These are phyloP conservation scores for Eragrostis nindensis DNA, from an alignment of 176 grass and related monocot species.

Conservation along the genomic window DNA sequence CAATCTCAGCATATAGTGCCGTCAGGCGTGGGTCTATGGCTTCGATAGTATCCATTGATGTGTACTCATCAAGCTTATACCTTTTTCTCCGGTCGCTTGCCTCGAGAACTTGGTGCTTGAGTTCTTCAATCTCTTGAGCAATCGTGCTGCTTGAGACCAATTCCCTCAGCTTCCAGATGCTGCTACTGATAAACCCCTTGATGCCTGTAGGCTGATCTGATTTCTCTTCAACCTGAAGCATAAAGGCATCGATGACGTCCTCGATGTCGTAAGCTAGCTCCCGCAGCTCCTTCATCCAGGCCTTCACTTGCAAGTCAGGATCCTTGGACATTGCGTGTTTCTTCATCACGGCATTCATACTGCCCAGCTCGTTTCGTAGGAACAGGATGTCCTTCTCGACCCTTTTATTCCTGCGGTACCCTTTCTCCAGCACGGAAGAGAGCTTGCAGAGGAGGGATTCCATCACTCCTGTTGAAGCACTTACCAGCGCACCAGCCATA, in stretches of 20 bases:
- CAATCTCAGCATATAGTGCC: not conserved
- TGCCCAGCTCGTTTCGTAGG: constrained; percentile 3
- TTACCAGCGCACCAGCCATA: not conserved
- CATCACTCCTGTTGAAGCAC: not conserved
- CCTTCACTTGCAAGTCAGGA: not conserved
- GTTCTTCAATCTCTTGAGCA: constrained; percentile 13
- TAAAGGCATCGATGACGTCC: constrained; percentile 16
- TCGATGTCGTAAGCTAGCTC: constrained; percentile 39
- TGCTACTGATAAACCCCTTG: not conserved
- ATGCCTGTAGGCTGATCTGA: not conserved
- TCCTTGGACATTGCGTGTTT: not conserved
- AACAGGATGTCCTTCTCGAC: constrained; percentile 13
- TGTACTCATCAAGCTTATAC: constrained; percentile 21
- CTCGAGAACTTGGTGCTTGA: not conserved
- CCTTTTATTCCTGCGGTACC: not conserved
- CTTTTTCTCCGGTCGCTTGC: constrained; percentile 3
- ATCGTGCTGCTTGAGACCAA: not conserved
- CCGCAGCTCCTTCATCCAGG: constrained; percentile 14
- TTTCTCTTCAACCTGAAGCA: not conserved
- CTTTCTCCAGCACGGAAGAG: not conserved
- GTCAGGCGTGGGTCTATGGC: constrained; percentile 13
- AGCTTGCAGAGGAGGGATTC: constrained; percentile 11
- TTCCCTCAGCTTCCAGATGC: constrained; percentile 6
- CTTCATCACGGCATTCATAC: constrained; percentile 5
- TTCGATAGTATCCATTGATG: not conserved